A percentile compares a stretch with the other conserved stretches of the same genome.
These are phyloP conservation scores for Xerocomus amazonicus DNA, from an alignment of 1,284 basidiomycete genomes.

Conservation along the genomic window DNA sequence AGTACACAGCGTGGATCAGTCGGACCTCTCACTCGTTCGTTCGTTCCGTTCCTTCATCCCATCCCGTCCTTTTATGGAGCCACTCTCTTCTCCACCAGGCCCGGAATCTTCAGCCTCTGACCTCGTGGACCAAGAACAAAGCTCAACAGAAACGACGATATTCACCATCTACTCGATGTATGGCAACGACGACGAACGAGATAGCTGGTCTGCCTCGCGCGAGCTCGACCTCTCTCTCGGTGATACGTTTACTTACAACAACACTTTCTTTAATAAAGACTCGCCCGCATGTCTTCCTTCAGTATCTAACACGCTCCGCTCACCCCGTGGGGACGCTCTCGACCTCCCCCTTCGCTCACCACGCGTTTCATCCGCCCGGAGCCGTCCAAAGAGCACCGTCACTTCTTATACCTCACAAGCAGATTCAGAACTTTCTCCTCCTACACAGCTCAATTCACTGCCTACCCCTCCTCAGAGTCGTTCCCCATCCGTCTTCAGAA, in stretches of 20 bases:
- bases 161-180: slow-evolving; percentile 83
- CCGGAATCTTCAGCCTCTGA: slow-evolving; percentile 31
- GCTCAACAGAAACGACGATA: slow-evolving; percentile 59
- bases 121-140: slow-evolving; percentile 34
- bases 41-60: too few relatives aligned
- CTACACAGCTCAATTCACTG: slow-evolving; percentile 20
- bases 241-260: too few relatives aligned
- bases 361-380: slow-evolving; percentile 23
- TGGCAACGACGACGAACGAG: slow-evolving; percentile 43
- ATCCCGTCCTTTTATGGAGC: slow-evolving; percentile 38
- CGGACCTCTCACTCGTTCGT: neutral
- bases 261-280: slow-evolving; percentile 16
- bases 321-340: slow-evolving; percentile 15
- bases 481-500: slow-evolving; percentile 22
- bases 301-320: slow-evolving; percentile 9
- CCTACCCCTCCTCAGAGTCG: slow-evolving; percentile 35
- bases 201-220: slow-evolving; percentile 40
- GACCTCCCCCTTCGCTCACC: slow-evolving; percentile 27
- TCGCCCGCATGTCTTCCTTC: slow-evolving; percentile 10
- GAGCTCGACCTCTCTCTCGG: slow-evolving; percentile 35
- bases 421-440: slow-evolving; percentile 22
- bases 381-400: slow-evolving; percentile 22
- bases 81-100: slow-evolving; percentile 42
- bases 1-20: too few relatives aligned
- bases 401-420: slow-evolving; percentile 29